These are phyloP conservation scores for Phanerochaete carnosa DNA, from an alignment of 768 basidiomycete species.

Conservation along the genomic window DNA sequence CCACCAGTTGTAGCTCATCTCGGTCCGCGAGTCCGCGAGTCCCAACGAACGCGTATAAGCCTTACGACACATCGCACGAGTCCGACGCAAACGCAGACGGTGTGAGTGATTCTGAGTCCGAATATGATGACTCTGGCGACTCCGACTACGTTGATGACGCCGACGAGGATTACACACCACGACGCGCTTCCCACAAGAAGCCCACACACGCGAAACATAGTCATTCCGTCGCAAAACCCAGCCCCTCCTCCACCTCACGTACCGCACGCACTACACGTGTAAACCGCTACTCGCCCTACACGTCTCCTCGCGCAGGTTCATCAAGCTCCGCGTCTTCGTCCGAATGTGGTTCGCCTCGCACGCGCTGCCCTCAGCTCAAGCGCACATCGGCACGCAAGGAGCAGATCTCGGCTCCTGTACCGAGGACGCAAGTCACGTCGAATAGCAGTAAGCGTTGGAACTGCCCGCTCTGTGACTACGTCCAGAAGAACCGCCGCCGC, in stretches of 20 bases:
- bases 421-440: neutral
- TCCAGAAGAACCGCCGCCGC: constrained; percentile 11
- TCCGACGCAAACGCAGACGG: neutral
- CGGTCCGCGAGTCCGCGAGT: neutral
- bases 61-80: too few species aligned
- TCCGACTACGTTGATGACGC: constrained; percentile 1
- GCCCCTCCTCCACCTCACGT: neutral
- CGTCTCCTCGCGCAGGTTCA: neutral
- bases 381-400: neutral
- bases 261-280: neutral
- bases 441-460: neutral
- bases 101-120: neutral
- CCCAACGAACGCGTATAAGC: too few species aligned
- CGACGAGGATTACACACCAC: neutral
- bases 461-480: constrained; percentile 15
- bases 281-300: neutral
- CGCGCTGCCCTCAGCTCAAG: neutral
- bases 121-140: neutral
- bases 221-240: neutral
- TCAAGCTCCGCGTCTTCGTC: neutral
- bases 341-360: neutral
- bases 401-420: neutral
- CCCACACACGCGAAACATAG: neutral
- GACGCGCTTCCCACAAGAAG: neutral
- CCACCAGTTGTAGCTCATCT: neutral